Evolutionary conservation across 441 rosid genomes (phyloP), one percentile per base, ranked within the genome.

Genomic region (Gossypium gossypioides): DNA sequence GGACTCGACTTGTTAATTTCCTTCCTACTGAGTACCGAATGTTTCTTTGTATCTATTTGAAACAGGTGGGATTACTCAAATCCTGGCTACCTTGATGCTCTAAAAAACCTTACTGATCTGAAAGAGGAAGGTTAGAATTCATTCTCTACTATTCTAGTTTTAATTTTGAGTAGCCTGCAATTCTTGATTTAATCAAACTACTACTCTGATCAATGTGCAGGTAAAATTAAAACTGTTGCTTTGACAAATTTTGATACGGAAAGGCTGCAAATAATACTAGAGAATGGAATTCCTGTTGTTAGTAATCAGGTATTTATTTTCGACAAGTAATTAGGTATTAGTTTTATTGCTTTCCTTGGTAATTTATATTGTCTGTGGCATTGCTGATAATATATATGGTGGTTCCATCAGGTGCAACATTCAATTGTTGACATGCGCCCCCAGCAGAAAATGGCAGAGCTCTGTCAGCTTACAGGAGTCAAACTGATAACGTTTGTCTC

Each of bases 31-130:
- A 42, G 44, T 4, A 44, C 18, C 0, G 8, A 42, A 50, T 4
- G 37, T 32, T 18, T 72, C 65, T 72, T 58, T 67, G 16, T 51
- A 18, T 73, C 64, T 64, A 15, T 57, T 52, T 71, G 68, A 62
- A 70, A 82, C 74, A 92, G 97, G 99, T 92, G 97, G 97, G 99
- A 94, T 80, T 94, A 94, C 77, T 86, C 97, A 0, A 90, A 92
- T 87, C 72, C 85, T 0, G 96, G 96, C 48, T 94, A 94, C 78
- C 92, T 94, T 67, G 99, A 94, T 75, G 96, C 96, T 9, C 76
- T 94, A 70, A 94, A 89, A 77, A 92, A 94, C 79, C 90, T 94
- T 37, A 85, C 93, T 42, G 99, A 90, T 79, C 78, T 94, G 2
- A 92, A 90, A 84, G 96, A 84, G 81, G 91, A 94, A 86, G 99